Conservation (phyloP, 495 filamentous ascomycete species). For the Penicillium robsamsonii region DNA sequence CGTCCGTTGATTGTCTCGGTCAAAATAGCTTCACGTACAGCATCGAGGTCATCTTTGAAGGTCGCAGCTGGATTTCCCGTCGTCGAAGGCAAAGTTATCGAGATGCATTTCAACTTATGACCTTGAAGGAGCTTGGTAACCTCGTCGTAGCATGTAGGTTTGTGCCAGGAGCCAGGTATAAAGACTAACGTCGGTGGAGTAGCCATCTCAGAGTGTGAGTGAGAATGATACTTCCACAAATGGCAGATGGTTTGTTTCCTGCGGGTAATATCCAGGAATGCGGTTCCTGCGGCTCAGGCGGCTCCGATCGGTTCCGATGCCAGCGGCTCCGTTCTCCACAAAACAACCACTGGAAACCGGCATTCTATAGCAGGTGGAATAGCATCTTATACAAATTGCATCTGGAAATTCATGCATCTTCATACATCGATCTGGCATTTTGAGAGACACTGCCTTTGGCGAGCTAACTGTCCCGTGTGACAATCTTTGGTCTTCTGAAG, state of each 20-base stretch:
- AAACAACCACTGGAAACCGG: not conserved
- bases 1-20: constrained; percentile 34
- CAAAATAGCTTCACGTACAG: constrained; percentile 35
- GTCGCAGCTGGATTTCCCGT: constrained; percentile 36
- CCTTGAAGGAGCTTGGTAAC: constrained; percentile 38
- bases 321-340: not conserved
- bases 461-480: no score
- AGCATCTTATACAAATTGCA: no score
- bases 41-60: constrained; percentile 38
- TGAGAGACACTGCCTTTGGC: no score
- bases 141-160: constrained; percentile 36
- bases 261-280: not conserved
- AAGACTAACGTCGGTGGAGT: constrained; percentile 42
- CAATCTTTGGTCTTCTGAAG: no score
- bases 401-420: no score
- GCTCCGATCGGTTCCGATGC: not conserved
- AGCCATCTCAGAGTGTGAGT: constrained; percentile 5
- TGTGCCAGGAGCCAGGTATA: constrained; percentile 51
- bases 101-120: constrained; percentile 23
- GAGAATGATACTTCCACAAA: not conserved
- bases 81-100: constrained; percentile 36
- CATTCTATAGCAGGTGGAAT: no score
- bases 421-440: no score
- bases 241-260: not conserved
- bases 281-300: not conserved